Conservation (phyloP, 129 eudicot species). For the Flaveria robusta region DNA sequence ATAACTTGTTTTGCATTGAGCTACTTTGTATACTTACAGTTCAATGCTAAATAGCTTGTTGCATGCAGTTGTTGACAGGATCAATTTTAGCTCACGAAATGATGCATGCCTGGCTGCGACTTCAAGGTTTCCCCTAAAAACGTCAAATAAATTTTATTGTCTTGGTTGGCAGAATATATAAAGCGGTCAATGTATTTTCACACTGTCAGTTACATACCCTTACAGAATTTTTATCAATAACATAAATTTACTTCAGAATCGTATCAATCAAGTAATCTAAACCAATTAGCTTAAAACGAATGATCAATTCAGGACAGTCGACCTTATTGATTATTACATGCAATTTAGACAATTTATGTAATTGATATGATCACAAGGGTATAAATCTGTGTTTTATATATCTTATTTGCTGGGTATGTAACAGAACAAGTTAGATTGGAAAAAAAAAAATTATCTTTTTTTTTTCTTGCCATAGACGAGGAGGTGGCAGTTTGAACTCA, state of each 20-base stretch:
- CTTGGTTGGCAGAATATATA: too few species aligned
- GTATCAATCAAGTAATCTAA: neutral
- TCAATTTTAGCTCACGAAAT: constrained; percentile 85
- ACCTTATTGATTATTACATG: neutral
- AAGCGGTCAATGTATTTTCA: neutral
- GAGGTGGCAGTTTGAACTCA: neutral
- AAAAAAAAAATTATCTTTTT: neutral
- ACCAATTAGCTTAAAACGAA: neutral
- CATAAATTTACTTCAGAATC: neutral
- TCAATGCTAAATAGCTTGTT: constrained; percentile 9
- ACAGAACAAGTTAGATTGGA: neutral
- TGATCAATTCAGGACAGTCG: neutral
- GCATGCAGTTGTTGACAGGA: constrained; percentile 70
- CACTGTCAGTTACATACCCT: neutral
- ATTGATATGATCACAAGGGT: neutral
- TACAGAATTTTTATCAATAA: neutral
- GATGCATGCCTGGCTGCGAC: constrained; percentile 95
- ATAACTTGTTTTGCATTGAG: neutral
- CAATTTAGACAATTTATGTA: neutral
- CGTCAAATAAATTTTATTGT: neutral
- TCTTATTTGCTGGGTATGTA: neutral
- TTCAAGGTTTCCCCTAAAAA: constrained; percentile 49
- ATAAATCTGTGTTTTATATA: neutral
- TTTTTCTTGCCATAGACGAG: neutral
- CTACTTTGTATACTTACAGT: neutral